These are phyloP conservation scores for Candida parachauliodes DNA, from an alignment of 805 yeast species.

Conservation along the genomic window DNA sequence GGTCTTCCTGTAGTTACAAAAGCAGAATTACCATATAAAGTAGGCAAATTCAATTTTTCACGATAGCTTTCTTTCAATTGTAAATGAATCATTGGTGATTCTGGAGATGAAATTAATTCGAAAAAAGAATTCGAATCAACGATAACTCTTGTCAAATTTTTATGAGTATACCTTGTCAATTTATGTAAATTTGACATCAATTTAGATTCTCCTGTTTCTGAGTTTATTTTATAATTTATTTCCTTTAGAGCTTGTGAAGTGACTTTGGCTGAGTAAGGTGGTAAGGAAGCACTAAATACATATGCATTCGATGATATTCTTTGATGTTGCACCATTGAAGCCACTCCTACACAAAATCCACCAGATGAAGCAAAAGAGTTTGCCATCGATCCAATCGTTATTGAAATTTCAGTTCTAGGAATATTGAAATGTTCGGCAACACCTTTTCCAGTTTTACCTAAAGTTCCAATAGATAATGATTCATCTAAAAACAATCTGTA, in stretches of 20 bases:
- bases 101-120: slow-evolving; percentile 50
- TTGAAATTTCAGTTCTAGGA: slow-evolving; percentile 70
- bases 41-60: slow-evolving; percentile 44
- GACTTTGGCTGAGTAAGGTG: slow-evolving; percentile 80
- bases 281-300: slow-evolving; percentile 91
- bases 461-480: slow-evolving; percentile 76
- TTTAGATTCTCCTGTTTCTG: slow-evolving; percentile 30
- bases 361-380: slow-evolving; percentile 81
- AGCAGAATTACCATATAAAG: slow-evolving; percentile 45
- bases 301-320: slow-evolving; percentile 86
- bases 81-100: slow-evolving; percentile 70
- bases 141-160: slow-evolving; percentile 28
- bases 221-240: slow-evolving; percentile 34
- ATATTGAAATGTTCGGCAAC: slow-evolving; percentile 69
- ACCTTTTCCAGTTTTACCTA: slow-evolving; percentile 86
- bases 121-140: slow-evolving; percentile 35
- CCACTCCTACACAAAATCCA: slow-evolving; percentile 87
- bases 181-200: slow-evolving; percentile 33
- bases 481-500: slow-evolving; percentile 88
- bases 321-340: slow-evolving; percentile 85
- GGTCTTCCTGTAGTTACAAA: slow-evolving; percentile 43
- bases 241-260: slow-evolving; percentile 52
- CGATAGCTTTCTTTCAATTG: slow-evolving; percentile 49
- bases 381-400: slow-evolving; percentile 86
- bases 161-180: slow-evolving; percentile 38